Conservation (phyloP, 2,329 filamentous ascomycete species). For the Calonectria henricotiae region DNA sequence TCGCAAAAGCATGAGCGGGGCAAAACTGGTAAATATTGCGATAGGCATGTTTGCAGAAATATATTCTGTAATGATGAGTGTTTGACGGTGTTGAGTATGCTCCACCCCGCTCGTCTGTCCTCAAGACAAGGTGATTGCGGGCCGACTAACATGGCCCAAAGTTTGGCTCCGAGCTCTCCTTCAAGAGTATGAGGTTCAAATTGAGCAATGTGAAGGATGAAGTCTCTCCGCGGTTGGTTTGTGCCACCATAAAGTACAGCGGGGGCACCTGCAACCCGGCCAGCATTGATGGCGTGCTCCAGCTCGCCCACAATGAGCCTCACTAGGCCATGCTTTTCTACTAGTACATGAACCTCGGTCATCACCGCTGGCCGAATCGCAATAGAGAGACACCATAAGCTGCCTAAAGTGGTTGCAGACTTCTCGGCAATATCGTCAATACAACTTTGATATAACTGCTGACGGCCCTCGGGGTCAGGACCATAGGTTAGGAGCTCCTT, state of each 20-base stretch:
- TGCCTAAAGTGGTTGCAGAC: conserved; percentile 79
- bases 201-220: conserved; percentile 72
- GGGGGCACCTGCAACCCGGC: conserved; percentile 58
- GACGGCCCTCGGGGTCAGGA: conserved; percentile 70
- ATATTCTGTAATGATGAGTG: conserved; percentile 66
- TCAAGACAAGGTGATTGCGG: conserved; percentile 71
- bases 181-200: conserved; percentile 76
- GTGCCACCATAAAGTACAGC: conserved; percentile 65
- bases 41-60: conserved; percentile 71
- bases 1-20: conserved; percentile 73
- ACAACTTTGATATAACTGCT: conserved; percentile 77
- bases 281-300: conserved; percentile 66
- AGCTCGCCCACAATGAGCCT: conserved; percentile 77
- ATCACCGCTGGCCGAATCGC: conserved; percentile 65
- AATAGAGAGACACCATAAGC: conserved; percentile 76
- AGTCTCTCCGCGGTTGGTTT: conserved; percentile 71
- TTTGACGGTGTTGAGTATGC: conserved; percentile 70
- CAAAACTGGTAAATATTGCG: conserved; percentile 72
- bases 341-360: conserved; percentile 72
- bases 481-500: conserved; percentile 73
- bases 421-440: conserved; percentile 77
- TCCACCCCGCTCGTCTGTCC: conserved; percentile 80
- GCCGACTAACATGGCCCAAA: conserved; percentile 85
- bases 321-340: conserved; percentile 75
- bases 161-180: conserved; percentile 71